Base-by-base conservation (phyloP, 2,329 filamentous ascomycete genomes). In the Claviceps sorghi region DNA sequence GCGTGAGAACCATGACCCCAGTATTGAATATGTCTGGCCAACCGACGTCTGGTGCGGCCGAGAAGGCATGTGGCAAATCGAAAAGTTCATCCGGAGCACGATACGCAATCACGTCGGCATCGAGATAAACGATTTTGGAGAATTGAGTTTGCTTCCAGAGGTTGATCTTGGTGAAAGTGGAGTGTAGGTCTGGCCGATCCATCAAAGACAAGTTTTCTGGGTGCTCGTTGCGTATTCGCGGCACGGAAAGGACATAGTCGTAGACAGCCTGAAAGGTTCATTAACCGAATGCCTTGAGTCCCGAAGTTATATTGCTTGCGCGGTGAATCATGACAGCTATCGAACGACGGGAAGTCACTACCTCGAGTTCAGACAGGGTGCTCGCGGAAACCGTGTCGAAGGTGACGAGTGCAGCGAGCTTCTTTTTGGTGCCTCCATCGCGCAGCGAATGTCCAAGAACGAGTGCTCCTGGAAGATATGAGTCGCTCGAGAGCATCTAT, bases 11-110 rank as follows among this genome's bases (percentile, higher is more conserved):
- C 88, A 98, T 94, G 60, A 98, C 82, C 62, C 93, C 93, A n/a
- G 86, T 89, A 70, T 98, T 98, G 80, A 97, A 97, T 55, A 90
- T 79, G 70, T 98, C 93, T 36, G 93, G 93, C 93, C 93, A 98
- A 59, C 93, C 93, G 61, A 97, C 89, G 67, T 98, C 93, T 34
- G 93, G 90, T 11, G 87, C 89, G 2, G 93, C 82, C 42, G 80
- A 77, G 64, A 84, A 83, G 51, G 74, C 63, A 48, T 79, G 70
- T 4, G 71, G 62, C 26, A 82, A 65, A 53, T 83, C 77, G 64
- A 98, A 94, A 52, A 98, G 81, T 75, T 98, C 93, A 62, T 98
- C 91, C 3, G 91, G 87, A 36, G 90, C 88, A 59, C 89, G 78
- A 56, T 95, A 79, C 32, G 88, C 87, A n/a, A 98, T 85, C 42